A percentile compares a stretch with the other conserved stretches of the same genome.
phyloP scores from a whole-genome alignment of 305 asterid species.

The Petunia hybrid region DNA sequence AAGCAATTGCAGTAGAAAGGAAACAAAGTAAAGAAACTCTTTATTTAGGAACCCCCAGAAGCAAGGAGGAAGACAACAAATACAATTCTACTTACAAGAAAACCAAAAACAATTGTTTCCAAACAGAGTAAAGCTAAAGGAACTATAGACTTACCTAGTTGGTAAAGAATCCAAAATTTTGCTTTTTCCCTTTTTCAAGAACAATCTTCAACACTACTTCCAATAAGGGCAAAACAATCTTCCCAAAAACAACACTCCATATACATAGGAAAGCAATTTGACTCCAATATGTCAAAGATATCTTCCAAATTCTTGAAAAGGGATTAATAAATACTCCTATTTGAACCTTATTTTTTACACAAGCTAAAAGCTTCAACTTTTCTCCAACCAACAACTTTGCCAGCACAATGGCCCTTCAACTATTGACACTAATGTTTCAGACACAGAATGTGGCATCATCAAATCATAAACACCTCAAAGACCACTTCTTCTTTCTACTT shows the following conservation, averaged over 20 bases:
- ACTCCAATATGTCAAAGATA: slow-evolving; percentile 10
- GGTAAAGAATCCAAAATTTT: slow-evolving; percentile 51
- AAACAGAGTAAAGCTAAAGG: slow-evolving; percentile 45
- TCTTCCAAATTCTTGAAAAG: neutral
- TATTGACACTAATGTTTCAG: slow-evolving; percentile 12
- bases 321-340: neutral
- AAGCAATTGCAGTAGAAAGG: neutral
- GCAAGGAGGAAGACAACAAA: slow-evolving; percentile 31
- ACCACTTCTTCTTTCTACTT: neutral
- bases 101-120: slow-evolving; percentile 42
- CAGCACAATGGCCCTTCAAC: slow-evolving; percentile 29
- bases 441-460: slow-evolving; percentile 27
- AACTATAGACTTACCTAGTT: slow-evolving; percentile 50
- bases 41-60: slow-evolving; percentile 29
- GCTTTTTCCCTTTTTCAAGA: slow-evolving; percentile 40
- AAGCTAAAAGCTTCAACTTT: neutral
- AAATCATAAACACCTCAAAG: slow-evolving; percentile 20
- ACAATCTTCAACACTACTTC: slow-evolving; percentile 42
- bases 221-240: slow-evolving; percentile 45
- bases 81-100: slow-evolving; percentile 48
- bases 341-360: neutral
- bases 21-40: neutral
- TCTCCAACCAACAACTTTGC: neutral
- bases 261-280: slow-evolving; percentile 29
- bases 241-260: slow-evolving; percentile 44